Percentiles rank a stretch among this genome's conserved stretches.
Evolutionary conservation across 495 filamentous ascomycete genomes (phyloP).

Genomic region (Penicillium verhagenii): DNA sequence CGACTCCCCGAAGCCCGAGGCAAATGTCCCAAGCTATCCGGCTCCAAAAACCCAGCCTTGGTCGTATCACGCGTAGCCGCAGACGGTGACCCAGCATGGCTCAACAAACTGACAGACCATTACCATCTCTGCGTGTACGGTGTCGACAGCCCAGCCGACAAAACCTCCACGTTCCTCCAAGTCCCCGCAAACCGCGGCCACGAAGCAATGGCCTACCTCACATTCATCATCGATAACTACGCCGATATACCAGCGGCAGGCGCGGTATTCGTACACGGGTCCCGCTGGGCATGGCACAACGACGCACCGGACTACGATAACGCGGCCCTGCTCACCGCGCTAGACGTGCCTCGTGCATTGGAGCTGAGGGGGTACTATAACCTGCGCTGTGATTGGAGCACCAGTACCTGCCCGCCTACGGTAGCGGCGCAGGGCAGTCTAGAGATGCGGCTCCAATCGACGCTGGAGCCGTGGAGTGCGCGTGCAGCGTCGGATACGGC

Average conservation of each 20-base stretch:
- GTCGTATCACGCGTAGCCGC: conserved; percentile 34
- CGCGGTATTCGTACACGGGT: conserved; percentile 46
- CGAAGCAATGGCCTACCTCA: conserved; percentile 67
- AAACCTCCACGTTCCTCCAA: conserved; percentile 40
- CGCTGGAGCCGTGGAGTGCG: conserved; percentile 38
- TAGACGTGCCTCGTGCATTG: conserved; percentile 35
- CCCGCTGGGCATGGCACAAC: conserved; percentile 47
- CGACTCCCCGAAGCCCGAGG: conserved; percentile 29
- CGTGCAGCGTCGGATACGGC: conserved; percentile 39
- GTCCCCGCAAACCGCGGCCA: conserved; percentile 65
- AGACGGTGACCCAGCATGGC: conserved; percentile 41
- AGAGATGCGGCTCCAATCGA: conserved; percentile 36
- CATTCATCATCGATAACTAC: conserved; percentile 68
- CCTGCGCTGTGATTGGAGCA: conserved; percentile 48
- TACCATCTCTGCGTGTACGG: conserved; percentile 53
- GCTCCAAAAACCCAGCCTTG: conserved; percentile 36
- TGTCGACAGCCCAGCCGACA: conserved; percentile 50
- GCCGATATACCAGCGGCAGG: conserved; percentile 50
- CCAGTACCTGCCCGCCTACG: conserved; percentile 32
- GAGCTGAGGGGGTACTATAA: conserved; percentile 41
- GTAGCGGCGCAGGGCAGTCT: conserved; percentile 37
- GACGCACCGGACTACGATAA: conserved; percentile 44
- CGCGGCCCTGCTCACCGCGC: conserved; percentile 28
- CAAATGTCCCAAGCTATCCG: conserved; percentile 33
- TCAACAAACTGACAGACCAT: conserved; percentile 23